Percentiles rank a stretch among this genome's conserved stretches.
phyloP scores from a whole-genome alignment of 768 basidiomycete species.

The Leccinum ochraceum region DNA sequence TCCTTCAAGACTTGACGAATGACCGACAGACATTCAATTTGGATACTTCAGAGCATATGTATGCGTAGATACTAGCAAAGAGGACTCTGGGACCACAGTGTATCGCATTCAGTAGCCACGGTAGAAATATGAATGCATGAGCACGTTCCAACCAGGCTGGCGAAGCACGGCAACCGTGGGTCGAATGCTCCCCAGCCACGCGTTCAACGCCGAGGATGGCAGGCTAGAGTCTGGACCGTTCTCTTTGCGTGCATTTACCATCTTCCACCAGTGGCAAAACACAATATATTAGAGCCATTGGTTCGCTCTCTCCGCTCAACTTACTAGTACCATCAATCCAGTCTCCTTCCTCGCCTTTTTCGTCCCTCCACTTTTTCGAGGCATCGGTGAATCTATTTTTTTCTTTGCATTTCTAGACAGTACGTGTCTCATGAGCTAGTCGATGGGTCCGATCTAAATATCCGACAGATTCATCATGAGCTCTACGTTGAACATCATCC shows the following conservation, averaged over 20 bases:
- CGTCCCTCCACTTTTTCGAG: background rate
- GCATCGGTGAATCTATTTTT: background rate
- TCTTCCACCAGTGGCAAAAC: conserved; percentile 4
- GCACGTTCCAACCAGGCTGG: conserved; percentile 18
- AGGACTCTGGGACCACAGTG: background rate
- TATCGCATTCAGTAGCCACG: background rate
- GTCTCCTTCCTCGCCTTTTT: background rate
- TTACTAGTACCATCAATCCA: background rate
- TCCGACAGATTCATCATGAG: conserved; percentile 19
- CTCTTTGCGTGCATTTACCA: background rate
- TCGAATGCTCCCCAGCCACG: conserved; percentile 8
- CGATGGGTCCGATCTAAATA: conserved; percentile 22
- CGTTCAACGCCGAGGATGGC: conserved; percentile 25
- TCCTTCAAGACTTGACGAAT: background rate
- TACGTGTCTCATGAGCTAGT: conserved; percentile 7
- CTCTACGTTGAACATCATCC: conserved; percentile 37
- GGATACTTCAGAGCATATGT: no score
- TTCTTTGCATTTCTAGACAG: conserved; percentile 4
- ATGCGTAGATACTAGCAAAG: background rate
- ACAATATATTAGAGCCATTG: conserved; percentile 17
- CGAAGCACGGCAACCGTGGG: conserved; percentile 17
- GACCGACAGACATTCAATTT: background rate
- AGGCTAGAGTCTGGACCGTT: conserved; percentile 5
- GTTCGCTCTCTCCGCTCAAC: conserved; percentile 2
- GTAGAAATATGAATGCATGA: conserved; percentile 7